phyloP scores from a whole-genome alignment of 441 rosid genomes.

The Gossypium schwendimanii region DNA sequence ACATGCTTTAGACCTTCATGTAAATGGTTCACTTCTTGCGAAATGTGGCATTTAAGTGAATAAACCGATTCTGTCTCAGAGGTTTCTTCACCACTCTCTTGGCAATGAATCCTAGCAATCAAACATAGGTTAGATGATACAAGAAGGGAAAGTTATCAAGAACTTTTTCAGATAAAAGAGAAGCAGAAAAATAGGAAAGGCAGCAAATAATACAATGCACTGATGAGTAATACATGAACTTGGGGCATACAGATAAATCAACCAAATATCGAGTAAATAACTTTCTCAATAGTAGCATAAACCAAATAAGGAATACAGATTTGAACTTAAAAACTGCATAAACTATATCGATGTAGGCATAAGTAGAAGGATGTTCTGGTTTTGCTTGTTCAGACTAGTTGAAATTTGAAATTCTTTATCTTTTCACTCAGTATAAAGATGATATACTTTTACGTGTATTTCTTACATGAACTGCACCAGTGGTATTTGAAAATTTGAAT shows the following conservation, averaged over 20 bases:
- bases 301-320: neutral
- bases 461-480: neutral
- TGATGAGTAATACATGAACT: neutral
- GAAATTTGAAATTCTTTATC: neutral
- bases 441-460: neutral
- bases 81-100: conserved; percentile 91
- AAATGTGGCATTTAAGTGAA: conserved; percentile 91
- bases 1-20: conserved; percentile 97
- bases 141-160: neutral
- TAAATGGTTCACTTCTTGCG: conserved; percentile 91
- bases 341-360: neutral
- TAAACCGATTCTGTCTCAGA: conserved; percentile 75
- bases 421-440: neutral
- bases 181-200: neutral
- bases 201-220: neutral
- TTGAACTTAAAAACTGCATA: neutral
- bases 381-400: neutral
- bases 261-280: neutral
- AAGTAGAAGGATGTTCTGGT: neutral
- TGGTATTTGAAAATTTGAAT: neutral
- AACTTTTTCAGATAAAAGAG: neutral
- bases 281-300: neutral
- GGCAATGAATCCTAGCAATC: conserved; percentile 68
- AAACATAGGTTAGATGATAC: conserved; percentile 10
- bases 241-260: neutral